Conservation (phyloP, 208 protist genomes). For the Trypanosoma mega region DNA sequence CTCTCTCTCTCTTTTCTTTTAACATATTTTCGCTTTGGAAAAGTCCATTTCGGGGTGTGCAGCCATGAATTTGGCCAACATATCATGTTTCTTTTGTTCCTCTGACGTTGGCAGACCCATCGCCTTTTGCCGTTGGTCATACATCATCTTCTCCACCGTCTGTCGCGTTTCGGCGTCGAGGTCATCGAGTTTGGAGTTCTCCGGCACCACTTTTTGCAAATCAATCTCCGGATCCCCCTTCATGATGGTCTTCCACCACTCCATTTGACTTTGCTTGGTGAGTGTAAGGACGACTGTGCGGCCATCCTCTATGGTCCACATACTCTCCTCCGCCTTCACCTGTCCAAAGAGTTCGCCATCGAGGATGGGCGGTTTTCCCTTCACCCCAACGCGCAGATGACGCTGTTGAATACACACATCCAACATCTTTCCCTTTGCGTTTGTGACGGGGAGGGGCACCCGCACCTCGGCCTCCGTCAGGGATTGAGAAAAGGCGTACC, state of each 20-base stretch:
- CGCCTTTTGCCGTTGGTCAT: constrained; percentile 93
- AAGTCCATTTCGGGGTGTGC: constrained; percentile 96
- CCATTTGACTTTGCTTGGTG: constrained; percentile 88
- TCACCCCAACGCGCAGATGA: constrained; percentile 78
- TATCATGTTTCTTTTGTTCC: constrained; percentile 93
- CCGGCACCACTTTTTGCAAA: constrained; percentile 92
- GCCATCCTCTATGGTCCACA: constrained; percentile 94
- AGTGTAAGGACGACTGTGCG: constrained; percentile 82
- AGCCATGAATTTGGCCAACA: constrained; percentile 94
- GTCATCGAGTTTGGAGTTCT: constrained; percentile 95
- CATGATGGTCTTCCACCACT: constrained; percentile 93
- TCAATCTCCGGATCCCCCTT: constrained; percentile 89
- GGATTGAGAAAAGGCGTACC: constrained; percentile 89
- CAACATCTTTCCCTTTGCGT: constrained; percentile 74
- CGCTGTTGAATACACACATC: constrained; percentile 65
- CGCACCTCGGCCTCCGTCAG: constrained; percentile 90
- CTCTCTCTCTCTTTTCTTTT: constrained; percentile 20
- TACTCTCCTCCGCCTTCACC: constrained; percentile 83
- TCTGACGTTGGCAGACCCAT: constrained; percentile 94
- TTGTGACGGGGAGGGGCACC: constrained; percentile 66
- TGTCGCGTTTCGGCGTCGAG: constrained; percentile 93
- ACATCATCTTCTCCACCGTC: constrained; percentile 97
- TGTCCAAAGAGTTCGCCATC: constrained; percentile 76
- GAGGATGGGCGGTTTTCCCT: constrained; percentile 78
- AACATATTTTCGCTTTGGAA: constrained; percentile 94